Evolutionary conservation across 1,139 yeast species (phyloP).

Genomic region (Hansenula sp.): DNA sequence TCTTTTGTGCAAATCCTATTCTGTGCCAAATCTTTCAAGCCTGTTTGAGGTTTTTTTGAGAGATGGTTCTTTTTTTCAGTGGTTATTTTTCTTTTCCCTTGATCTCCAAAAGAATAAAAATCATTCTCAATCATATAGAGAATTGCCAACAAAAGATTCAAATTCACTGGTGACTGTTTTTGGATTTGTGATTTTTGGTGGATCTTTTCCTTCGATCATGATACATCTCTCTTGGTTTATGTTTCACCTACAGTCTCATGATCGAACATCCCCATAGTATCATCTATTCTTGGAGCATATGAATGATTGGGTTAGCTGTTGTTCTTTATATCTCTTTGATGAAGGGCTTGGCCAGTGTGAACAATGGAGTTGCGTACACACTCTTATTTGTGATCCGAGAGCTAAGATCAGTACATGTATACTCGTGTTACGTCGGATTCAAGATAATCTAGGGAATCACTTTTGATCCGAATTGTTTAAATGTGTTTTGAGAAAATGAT

Average conservation of each 20-base stretch:
- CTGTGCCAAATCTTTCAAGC: not conserved
- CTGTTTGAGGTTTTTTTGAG: not conserved
- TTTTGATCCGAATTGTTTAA: not conserved
- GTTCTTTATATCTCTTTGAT: constrained; percentile 5
- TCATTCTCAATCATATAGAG: constrained; percentile 10
- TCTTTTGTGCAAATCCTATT: no score
- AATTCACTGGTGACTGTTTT: not conserved
- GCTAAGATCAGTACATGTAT: constrained; percentile 15
- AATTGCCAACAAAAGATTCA: constrained; percentile 14
- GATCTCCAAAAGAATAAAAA: constrained; percentile 13
- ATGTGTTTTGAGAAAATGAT: not conserved
- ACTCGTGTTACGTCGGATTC: constrained; percentile 14
- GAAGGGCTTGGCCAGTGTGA: constrained; percentile 16
- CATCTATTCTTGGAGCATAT: no score
- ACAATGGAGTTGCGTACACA: not conserved
- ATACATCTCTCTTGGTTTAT: no score
- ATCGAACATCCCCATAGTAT: no score
- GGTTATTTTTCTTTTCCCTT: constrained; percentile 13
- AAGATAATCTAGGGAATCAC: constrained; percentile 4
- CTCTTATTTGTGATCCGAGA: constrained; percentile 3
- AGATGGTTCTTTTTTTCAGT: constrained; percentile 14
- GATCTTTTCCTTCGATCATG: no score
- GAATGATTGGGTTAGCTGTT: no score
- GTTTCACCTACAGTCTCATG: no score
- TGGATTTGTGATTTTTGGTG: not conserved